A percentile compares a stretch with the other conserved stretches of the same genome.
phyloP scores from a whole-genome alignment of 116 monocot genomes.

The Posidonia oceanica region DNA sequence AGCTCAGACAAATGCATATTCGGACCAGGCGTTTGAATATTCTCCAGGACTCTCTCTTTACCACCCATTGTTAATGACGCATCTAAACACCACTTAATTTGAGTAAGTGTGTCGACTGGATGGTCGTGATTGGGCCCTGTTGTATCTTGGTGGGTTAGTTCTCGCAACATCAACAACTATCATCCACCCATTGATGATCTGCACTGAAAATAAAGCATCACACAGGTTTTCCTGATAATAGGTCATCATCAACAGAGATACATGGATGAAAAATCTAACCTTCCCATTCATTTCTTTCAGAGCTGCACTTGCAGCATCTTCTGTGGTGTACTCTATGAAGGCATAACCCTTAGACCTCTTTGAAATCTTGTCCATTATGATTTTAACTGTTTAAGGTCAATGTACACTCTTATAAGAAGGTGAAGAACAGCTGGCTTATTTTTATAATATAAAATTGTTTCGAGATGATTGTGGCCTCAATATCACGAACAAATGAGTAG shows the following conservation, averaged over 20 bases:
- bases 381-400: constrained; percentile 48
- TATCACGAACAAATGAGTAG: too few species aligned
- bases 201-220: constrained; percentile 8
- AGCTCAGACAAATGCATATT: background rate
- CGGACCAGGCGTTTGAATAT: background rate
- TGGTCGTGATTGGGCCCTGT: constrained; percentile 10
- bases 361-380: constrained; percentile 96
- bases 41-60: background rate
- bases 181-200: constrained; percentile 99
- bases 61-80: background rate
- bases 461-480: too few species aligned
- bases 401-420: background rate
- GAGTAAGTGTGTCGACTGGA: background rate
- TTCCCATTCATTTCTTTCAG: constrained; percentile 97
- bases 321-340: constrained; percentile 91
- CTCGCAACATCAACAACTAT: constrained; percentile 90
- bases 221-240: background rate
- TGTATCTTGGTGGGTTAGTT: constrained; percentile 39
- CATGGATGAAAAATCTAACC: constrained; percentile 23
- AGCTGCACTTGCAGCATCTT: constrained; percentile 68
- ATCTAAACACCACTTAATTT: background rate
- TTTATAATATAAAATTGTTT: background rate
- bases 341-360: constrained; percentile 98
- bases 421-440: background rate
- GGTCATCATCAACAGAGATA: background rate